phyloP scores from a whole-genome alignment of 2,329 filamentous ascomycete genomes.

The Aureobasidium lini region DNA sequence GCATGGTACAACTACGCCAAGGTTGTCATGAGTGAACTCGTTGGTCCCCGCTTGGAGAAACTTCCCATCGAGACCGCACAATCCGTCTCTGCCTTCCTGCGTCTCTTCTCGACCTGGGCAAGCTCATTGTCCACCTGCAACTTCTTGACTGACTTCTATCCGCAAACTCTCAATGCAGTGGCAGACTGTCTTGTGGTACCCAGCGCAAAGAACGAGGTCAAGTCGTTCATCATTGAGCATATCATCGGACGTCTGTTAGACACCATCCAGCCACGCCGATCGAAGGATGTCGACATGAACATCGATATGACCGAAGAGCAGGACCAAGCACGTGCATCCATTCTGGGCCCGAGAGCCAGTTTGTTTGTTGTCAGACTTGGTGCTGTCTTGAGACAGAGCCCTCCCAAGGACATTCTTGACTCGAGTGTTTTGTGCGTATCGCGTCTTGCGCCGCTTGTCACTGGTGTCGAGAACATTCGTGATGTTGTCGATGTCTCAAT shows the following conservation, averaged over 20 bases:
- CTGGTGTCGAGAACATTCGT: constrained; percentile 60
- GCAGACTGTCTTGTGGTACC: constrained; percentile 63
- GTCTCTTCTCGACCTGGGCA: constrained; percentile 76
- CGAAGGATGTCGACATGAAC: constrained; percentile 16
- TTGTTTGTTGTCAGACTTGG: constrained; percentile 52
- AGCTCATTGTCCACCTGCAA: constrained; percentile 56
- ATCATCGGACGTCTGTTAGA: constrained; percentile 65
- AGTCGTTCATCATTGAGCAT: constrained; percentile 65
- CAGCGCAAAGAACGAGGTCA: constrained; percentile 80
- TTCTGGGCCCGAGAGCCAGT: constrained; percentile 61
- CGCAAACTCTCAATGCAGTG: constrained; percentile 57
- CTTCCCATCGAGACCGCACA: constrained; percentile 82
- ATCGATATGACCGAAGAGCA: constrained; percentile 24
- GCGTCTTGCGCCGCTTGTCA: constrained; percentile 63
- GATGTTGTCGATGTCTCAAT: constrained; percentile 72
- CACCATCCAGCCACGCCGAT: constrained; percentile 39
- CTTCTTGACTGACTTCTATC: constrained; percentile 60
- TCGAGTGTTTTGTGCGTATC: constrained; percentile 72
- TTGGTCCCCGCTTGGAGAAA: constrained; percentile 69
- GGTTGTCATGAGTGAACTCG: constrained; percentile 63
- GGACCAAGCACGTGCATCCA: constrained; percentile 49
- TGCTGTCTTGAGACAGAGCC: constrained; percentile 47
- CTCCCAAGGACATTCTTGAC: constrained; percentile 68
- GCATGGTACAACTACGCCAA: constrained; percentile 67
- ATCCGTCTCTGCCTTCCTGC: constrained; percentile 74